Conservation (phyloP, 2,329 filamentous ascomycete genomes). For the Claviceps spartinae region DNA sequence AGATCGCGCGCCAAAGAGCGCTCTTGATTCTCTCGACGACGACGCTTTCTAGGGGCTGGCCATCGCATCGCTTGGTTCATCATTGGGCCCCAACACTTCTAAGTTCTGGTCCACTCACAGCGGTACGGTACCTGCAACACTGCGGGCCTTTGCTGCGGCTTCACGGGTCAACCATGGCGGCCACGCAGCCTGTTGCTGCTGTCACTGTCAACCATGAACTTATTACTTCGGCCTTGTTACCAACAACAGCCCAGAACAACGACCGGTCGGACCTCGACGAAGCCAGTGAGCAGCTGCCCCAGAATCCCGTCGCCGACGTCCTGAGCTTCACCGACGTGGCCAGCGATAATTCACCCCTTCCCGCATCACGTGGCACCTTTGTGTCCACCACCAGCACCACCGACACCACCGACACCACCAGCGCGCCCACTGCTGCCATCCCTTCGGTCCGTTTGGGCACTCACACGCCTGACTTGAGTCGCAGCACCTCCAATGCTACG, state of each 20-base stretch:
- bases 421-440: neutral
- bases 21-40: neutral
- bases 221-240: neutral
- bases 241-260: neutral
- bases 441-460: neutral
- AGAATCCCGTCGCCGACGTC: conserved; percentile 10
- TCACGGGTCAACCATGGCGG: conserved; percentile 2
- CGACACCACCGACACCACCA: neutral
- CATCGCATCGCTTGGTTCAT: neutral
- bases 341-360: conserved; percentile 14
- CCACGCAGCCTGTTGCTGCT: neutral
- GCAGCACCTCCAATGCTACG: conserved; percentile 3
- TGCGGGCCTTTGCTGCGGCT: conserved; percentile 1
- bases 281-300: neutral
- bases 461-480: conserved; percentile 6
- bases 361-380: conserved; percentile 16
- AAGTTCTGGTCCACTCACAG: neutral
- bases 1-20: neutral
- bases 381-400: conserved; percentile 9
- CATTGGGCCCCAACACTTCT: neutral
- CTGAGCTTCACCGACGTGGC: conserved; percentile 18
- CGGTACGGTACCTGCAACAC: neutral
- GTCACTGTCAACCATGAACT: neutral
- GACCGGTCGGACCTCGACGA: neutral
- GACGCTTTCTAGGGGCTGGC: neutral